Evolutionary conservation across 2,329 filamentous ascomycete genomes (phyloP).

Genomic region (Tolypocladium paradoxum): DNA sequence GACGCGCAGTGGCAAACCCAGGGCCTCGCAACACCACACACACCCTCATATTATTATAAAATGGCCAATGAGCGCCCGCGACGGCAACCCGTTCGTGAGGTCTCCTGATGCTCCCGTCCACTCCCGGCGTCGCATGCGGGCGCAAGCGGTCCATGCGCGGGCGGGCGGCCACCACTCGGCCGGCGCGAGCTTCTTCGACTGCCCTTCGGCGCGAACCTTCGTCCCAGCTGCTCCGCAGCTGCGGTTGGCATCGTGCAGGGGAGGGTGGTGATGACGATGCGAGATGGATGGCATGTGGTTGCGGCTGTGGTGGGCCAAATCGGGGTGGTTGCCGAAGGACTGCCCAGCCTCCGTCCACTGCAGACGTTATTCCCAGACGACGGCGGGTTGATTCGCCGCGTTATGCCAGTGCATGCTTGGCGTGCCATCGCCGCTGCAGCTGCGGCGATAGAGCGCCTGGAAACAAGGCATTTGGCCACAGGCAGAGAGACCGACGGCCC

Average conservation of each 20-base stretch:
- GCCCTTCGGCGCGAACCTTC: no score
- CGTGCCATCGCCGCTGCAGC: background rate
- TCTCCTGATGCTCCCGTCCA: conserved; percentile 1
- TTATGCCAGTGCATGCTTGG: background rate
- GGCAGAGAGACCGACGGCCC: no score
- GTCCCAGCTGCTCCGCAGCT: no score
- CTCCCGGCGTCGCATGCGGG: background rate
- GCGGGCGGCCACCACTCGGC: background rate
- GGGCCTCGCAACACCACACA: background rate
- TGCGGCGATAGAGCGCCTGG: background rate
- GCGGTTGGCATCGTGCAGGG: no score
- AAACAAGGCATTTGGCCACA: background rate
- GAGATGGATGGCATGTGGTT: background rate
- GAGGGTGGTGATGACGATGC: background rate
- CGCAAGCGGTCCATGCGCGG: background rate
- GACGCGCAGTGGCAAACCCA: background rate
- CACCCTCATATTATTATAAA: background rate
- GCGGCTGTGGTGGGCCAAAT: background rate
- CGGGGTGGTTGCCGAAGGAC: conserved; percentile 1
- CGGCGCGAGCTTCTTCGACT: background rate
- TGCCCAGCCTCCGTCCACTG: no score
- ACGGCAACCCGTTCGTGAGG: background rate
- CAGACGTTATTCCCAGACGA: no score
- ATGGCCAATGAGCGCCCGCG: background rate
- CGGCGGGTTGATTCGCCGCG: background rate